These are phyloP conservation scores for Yarrowia bubula DNA, from an alignment of 805 yeast genomes.

Conservation along the genomic window DNA sequence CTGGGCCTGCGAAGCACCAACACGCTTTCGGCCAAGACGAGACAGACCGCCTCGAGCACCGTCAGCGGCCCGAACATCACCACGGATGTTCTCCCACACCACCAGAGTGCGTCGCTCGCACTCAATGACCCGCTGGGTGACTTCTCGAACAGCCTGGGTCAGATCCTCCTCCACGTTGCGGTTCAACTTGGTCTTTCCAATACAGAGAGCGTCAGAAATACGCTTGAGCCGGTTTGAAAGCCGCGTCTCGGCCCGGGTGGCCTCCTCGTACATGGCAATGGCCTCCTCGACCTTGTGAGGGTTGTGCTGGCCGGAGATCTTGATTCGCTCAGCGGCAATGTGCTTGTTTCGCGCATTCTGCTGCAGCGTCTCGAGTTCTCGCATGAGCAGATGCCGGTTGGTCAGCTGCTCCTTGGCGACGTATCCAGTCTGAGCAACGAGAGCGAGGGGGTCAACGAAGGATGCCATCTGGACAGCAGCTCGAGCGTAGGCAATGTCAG, in stretches of 20 bases:
- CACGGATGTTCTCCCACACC: slow-evolving; percentile 66
- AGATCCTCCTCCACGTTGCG: slow-evolving; percentile 57
- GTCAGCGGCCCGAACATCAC: slow-evolving; percentile 73
- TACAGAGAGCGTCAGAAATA: slow-evolving; percentile 79
- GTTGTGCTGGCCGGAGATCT: slow-evolving; percentile 72
- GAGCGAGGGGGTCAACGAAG: slow-evolving; percentile 69
- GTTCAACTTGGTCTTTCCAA: slow-evolving; percentile 64
- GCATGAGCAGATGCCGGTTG: slow-evolving; percentile 86
- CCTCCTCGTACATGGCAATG: slow-evolving; percentile 70
- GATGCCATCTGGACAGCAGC: slow-evolving; percentile 71
- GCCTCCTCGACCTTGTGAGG: slow-evolving; percentile 92
- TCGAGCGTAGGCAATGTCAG: slow-evolving; percentile 67
- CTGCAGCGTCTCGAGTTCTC: slow-evolving; percentile 81
- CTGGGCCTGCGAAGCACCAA: slow-evolving; percentile 40
- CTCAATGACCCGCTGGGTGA: slow-evolving; percentile 71
- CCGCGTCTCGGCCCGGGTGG: slow-evolving; percentile 71
- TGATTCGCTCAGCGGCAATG: slow-evolving; percentile 61
- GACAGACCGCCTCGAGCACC: slow-evolving; percentile 70
- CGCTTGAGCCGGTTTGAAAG: slow-evolving; percentile 75
- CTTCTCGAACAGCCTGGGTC: slow-evolving; percentile 53
- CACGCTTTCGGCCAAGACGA: slow-evolving; percentile 71
- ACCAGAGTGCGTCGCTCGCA: slow-evolving; percentile 78
- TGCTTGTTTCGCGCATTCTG: slow-evolving; percentile 67
- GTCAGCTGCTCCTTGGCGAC: slow-evolving; percentile 90
- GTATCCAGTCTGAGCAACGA: slow-evolving; percentile 71